Evolutionary conservation across 345 rosid genomes (phyloP).

Genomic region (Gynandropsis gynandra): DNA sequence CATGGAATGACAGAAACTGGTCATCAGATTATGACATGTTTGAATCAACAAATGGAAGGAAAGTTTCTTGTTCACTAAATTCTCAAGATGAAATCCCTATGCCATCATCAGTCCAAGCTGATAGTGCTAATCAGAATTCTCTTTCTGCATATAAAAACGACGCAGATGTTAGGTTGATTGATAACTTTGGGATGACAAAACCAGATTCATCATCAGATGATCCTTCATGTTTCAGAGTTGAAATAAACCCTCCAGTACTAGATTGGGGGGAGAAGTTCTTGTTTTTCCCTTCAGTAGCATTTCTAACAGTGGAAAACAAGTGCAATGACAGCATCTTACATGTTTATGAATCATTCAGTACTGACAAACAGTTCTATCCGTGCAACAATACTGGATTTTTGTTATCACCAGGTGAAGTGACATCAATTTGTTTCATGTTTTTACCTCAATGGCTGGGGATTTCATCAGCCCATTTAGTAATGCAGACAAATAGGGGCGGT

Average conservation of each 20-base stretch:
- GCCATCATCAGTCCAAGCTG: slow-evolving; percentile 26
- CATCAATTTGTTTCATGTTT: slow-evolving; percentile 58
- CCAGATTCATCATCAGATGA: slow-evolving; percentile 33
- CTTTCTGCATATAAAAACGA: slow-evolving; percentile 31
- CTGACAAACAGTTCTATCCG: slow-evolving; percentile 52
- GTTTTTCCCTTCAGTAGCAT: slow-evolving; percentile 47
- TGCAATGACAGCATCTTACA: slow-evolving; percentile 51
- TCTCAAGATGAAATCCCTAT: slow-evolving; percentile 28
- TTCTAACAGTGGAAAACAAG: slow-evolving; percentile 47
- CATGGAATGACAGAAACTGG: too few species aligned
- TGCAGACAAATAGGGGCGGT: slow-evolving; percentile 69
- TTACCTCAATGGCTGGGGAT: slow-evolving; percentile 57
- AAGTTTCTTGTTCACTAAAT: slow-evolving; percentile 49
- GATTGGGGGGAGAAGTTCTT: slow-evolving; percentile 53
- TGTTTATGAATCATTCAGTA: slow-evolving; percentile 52
- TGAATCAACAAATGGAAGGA: slow-evolving; percentile 38
- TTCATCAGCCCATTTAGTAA: slow-evolving; percentile 45
- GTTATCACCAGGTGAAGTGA: slow-evolving; percentile 51
- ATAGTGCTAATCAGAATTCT: slow-evolving; percentile 28
- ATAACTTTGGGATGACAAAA: slow-evolving; percentile 27
- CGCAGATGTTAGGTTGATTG: slow-evolving; percentile 25
- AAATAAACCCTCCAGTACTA: slow-evolving; percentile 44
- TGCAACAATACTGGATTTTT: slow-evolving; percentile 51
- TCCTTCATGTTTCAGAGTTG: slow-evolving; percentile 36
- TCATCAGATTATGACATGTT: slow-evolving; percentile 40